Evolutionary conservation across 106 monocot species (phyloP).

Genomic region (Chionographis japonica): DNA sequence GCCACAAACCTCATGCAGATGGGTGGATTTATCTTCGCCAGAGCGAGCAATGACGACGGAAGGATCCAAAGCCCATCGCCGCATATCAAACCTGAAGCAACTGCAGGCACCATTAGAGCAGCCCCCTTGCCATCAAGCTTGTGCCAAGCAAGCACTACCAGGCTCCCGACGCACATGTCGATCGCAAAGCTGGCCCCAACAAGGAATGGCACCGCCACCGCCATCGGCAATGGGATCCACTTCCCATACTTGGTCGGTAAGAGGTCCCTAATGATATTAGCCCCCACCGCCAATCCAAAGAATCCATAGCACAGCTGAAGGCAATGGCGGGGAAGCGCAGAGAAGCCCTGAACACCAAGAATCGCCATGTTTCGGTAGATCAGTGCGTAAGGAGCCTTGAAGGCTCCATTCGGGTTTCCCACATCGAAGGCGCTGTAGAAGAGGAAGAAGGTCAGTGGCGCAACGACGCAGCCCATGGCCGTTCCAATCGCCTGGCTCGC

Average conservation of each 20-base stretch:
- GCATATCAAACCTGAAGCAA: slow-evolving; percentile 90
- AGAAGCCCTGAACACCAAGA: slow-evolving; percentile 82
- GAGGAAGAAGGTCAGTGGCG: slow-evolving; percentile 75
- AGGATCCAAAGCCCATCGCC: slow-evolving; percentile 95
- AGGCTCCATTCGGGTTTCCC: slow-evolving; percentile 78
- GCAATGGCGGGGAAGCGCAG: slow-evolving; percentile 71
- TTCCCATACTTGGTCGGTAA: slow-evolving; percentile 44
- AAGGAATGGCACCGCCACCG: slow-evolving; percentile 88
- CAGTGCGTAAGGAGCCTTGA: slow-evolving; percentile 90
- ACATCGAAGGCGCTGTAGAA: slow-evolving; percentile 94
- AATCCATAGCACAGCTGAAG: slow-evolving; percentile 88
- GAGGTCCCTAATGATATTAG: slow-evolving; percentile 62
- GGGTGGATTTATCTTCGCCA: slow-evolving; percentile 82
- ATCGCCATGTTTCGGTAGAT: slow-evolving; percentile 96
- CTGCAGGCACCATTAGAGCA: slow-evolving; percentile 65
- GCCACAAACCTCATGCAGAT: slow-evolving; percentile 73
- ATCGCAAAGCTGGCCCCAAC: slow-evolving; percentile 86
- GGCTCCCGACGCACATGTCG: slow-evolving; percentile 81
- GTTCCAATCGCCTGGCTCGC: slow-evolving; percentile 73
- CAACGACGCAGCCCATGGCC: slow-evolving; percentile 70
- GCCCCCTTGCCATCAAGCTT: slow-evolving; percentile 39
- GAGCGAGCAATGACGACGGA: slow-evolving; percentile 84
- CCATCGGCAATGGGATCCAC: slow-evolving; percentile 92
- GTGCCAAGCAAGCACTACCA: slow-evolving; percentile 71
- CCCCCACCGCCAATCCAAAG: slow-evolving; percentile 69